These are phyloP conservation scores for Colletotrichum lupini DNA, from an alignment of 2,329 filamentous ascomycete genomes.

Conservation along the genomic window DNA sequence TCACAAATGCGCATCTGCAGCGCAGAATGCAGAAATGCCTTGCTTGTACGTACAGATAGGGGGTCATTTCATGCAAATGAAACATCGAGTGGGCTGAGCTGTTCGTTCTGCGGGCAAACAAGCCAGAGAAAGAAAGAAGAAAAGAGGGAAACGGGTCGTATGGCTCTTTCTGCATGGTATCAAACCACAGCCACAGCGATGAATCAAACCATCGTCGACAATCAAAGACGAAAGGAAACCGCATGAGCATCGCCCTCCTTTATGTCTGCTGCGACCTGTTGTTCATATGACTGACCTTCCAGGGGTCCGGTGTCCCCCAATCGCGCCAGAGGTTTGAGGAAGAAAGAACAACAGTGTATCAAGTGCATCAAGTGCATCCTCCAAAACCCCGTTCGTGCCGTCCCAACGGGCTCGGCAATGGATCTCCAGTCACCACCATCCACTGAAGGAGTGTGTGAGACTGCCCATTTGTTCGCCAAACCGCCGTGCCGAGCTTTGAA, in stretches of 20 bases:
- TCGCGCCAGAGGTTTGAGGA: slow-evolving; percentile 1
- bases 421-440: neutral
- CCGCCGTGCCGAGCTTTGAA: slow-evolving; percentile 15
- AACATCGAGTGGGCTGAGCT: neutral
- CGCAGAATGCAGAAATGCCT: neutral
- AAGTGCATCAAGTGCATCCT: too few species aligned
- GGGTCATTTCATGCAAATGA: neutral
- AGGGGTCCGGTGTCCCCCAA: neutral
- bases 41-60: neutral
- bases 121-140: neutral
- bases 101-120: neutral
- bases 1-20: neutral
- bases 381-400: neutral
- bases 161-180: neutral
- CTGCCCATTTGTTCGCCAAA: slow-evolving; percentile 20
- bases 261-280: neutral
- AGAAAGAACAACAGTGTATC: neutral
- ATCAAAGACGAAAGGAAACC: neutral
- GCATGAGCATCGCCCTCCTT: slow-evolving; percentile 13
- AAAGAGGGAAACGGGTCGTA: neutral
- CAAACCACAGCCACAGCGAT: neutral
- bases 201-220: neutral
- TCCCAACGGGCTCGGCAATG: slow-evolving; percentile 30
- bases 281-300: slow-evolving; percentile 6
- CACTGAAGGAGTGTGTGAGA: neutral